Percentiles rank a stretch among this genome's conserved stretches.
Conservation (phyloP, 2,329 filamentous ascomycete genomes). For the Akanthomyces dipterigenus region DNA sequence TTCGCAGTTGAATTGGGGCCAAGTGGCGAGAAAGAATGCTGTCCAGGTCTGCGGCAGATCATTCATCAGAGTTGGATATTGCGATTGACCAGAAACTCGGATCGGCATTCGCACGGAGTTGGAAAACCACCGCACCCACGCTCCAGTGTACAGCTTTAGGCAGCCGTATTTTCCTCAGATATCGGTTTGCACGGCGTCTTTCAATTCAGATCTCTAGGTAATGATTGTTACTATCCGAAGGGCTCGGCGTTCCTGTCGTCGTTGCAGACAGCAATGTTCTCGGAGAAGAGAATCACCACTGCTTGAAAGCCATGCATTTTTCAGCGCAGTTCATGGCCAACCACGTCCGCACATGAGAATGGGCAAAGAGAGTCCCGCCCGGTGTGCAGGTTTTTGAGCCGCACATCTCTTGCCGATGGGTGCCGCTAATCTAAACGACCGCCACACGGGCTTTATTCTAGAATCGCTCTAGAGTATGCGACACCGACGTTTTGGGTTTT, state of each 20-base stretch:
- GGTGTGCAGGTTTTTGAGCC: neutral
- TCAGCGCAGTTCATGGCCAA: no score
- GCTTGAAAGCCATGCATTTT: no score
- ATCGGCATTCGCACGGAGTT: conserved; percentile 1
- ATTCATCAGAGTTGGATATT: neutral
- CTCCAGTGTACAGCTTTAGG: neutral
- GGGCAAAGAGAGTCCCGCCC: neutral
- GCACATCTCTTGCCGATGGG: neutral
- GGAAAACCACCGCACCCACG: neutral
- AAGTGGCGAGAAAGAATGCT: neutral
- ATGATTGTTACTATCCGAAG: no score
- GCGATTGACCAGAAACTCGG: neutral
- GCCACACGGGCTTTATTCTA: neutral
- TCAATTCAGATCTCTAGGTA: no score
- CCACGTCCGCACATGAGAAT: neutral
- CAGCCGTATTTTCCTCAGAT: neutral
- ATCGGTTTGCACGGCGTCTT: neutral
- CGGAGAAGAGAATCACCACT: no score
- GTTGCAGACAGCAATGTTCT: no score
- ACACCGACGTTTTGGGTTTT: neutral
- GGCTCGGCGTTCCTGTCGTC: no score
- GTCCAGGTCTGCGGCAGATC: neutral
- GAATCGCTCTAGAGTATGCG: neutral
- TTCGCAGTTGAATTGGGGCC: neutral
- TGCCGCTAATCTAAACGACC: neutral